Base-by-base conservation (phyloP, 1,139 yeast genomes). In the Trichomonascaceae sp. region DNA sequence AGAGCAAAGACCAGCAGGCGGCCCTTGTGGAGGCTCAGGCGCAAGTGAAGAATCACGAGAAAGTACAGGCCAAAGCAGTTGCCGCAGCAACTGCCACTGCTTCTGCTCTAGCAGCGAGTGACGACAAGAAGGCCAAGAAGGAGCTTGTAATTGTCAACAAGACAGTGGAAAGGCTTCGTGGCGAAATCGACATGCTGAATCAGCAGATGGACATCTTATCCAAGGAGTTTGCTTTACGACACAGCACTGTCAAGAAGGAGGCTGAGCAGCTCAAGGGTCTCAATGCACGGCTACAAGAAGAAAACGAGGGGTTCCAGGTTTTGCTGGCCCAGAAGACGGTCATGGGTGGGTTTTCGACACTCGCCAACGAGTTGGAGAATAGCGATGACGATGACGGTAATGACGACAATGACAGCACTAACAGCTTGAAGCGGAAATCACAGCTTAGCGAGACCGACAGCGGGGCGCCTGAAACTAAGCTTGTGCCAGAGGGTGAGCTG, bases 241-340 rank as follows among this genome's bases (percentile, higher is more conserved):
- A 49, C 26, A 50, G 44, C 25, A 42, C 43, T 34, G 38, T 55
- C 26, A 47, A 44, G 29, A 41, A 43, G 14, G 59, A 57, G 37
- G 37, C 51, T 30, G 43, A 36, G 20, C 53, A 54, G 34, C 36
- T 47, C 11, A 43, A 44, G 31, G 42, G 42, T 8, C 33, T 52
- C 26, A 56, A 54, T 33, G 37, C 33, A 14, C 47, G 57, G 4
- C 49, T 57, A 4, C 43, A 43, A 35, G 56, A 53, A 34, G 61
- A 56, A 36, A 57, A 55, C 37, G 59, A 57, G 36, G 48, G 47
- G 15, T 52, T 56, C 40, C 61, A 56, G 43, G 35, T 49, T 17
- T 37, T 57, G 26, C 37, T 57, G n/a, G 52, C 57, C 3, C 60
- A 54, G 36, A 53, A 48, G 36, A 50, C 60, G 1, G 48, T 57